phyloP scores from a whole-genome alignment of 2,329 filamentous ascomycete species.

The Alternaria gaisen region DNA sequence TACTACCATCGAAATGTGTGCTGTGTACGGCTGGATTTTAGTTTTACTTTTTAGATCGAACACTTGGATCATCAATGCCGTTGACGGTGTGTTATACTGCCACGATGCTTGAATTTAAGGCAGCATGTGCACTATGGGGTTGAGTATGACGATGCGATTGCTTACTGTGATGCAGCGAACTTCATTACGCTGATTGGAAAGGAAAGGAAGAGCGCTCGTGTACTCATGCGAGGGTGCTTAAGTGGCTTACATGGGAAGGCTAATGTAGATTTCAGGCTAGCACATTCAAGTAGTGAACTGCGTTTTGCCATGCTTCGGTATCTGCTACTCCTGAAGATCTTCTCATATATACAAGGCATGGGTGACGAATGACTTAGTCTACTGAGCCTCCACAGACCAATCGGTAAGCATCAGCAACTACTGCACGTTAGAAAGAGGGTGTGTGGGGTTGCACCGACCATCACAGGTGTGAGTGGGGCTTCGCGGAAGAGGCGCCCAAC shows the following conservation, averaged over 20 bases:
- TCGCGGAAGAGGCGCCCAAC: background rate
- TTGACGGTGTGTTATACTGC: background rate
- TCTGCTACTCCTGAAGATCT: background rate
- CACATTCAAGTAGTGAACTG: background rate
- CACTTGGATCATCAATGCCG: background rate
- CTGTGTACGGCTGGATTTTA: background rate
- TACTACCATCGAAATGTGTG: background rate
- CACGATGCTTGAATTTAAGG: background rate
- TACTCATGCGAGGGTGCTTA: too few relatives aligned
- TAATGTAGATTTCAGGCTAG: background rate
- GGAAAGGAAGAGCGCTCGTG: background rate
- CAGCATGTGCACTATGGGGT: background rate
- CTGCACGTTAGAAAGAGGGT: slow-evolving; percentile 1
- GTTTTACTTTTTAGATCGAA: background rate
- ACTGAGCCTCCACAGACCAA: background rate
- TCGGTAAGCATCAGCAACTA: background rate
- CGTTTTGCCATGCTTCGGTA: background rate
- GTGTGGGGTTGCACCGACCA: slow-evolving; percentile 3
- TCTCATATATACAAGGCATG: background rate
- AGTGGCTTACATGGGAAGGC: background rate
- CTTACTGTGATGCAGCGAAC: background rate
- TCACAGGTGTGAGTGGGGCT: slow-evolving; percentile 2
- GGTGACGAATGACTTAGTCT: background rate
- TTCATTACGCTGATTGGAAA: background rate
- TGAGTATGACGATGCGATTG: background rate